Base-by-base conservation (phyloP, 1,284 basidiomycete genomes). In the Taiwanofungus camphoratus region DNA sequence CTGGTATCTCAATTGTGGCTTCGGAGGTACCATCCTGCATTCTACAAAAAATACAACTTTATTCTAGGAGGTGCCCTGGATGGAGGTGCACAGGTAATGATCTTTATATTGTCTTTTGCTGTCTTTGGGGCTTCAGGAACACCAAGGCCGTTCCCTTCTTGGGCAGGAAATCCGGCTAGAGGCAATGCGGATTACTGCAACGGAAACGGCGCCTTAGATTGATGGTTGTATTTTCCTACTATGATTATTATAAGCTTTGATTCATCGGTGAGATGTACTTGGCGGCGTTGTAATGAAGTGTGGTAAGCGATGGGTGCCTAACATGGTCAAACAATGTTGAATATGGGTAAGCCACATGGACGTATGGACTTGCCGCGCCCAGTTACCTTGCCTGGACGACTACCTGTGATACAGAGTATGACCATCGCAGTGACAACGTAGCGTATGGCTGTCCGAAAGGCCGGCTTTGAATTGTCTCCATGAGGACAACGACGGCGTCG, bases 1-100 rank as follows among this genome's bases (percentile, higher is more conserved):
- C 43, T 81, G 29, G 55, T 73, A 13, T 79, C 77, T 3, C 79
- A 83, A 53, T 56, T 75, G 2, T 81, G 74, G 71, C 54, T 81
- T n/a, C 64, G 79, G 40, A 67, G 62, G 35, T 72, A 75, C 44
- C 72, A 79, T 48, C 79, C 79, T 3, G 55, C 64, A 12, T 55
- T 68, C 70, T 81, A 77, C 60, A 62, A 70, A 55, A 76, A 79
- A 57, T 82, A 82, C 63, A 85, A 83, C 61, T 85, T 81, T 54
- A 70, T 87, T 42, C 63, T 84, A 1, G 78, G 77, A 30, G 81
- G 78, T 21, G 82, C 78, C 3, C 61, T 82, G 27, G 82, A 85
- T 53, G 82, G 82, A 27, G 82, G 82, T 12, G 75, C 78, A 5
- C 79, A 84, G 54, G 68, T 79, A 36, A 79, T 83, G 70, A 71